Evolutionary conservation across 169 alveolate genomes (phyloP), one percentile per base, ranked within the genome.

Genomic region (Theileria annulata): DNA sequence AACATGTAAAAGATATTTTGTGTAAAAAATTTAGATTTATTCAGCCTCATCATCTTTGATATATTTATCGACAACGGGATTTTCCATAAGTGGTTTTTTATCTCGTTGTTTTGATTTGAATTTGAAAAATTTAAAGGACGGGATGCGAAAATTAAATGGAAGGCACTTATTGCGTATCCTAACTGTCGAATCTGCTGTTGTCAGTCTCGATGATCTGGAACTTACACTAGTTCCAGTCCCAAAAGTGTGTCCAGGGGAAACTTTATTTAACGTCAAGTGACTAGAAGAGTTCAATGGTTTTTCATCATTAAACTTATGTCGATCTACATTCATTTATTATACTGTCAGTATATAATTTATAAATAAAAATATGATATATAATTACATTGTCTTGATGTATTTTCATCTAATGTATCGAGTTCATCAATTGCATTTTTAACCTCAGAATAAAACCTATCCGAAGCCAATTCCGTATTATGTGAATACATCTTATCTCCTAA

Each of bases 321-420:
- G 51, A 21, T 63, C 71, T 63, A 35, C 47, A 33, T 31, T 12
- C 3, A 4, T 63, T 63, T 63, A 63, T 35, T 35, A 35, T 35
- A 35, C 47, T 35, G 47, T 35, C 8, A 35, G 8, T 35, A 35
- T 3, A 8, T 3, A 35, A 35, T 35, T 35, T 35, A 63, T 63
- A 17, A 35, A 35, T 23, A 35, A 63, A 30, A 3, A 21, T 47
- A 10, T 47, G 56, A 47, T 9, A 17, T 33, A 63, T 58, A 69
- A 70, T 60, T 49, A 69, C 77, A 69, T 69, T 69, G 60, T 42
- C 59, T 69, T 33, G 21, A 69, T 4, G 66, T 69, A 73, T 33
- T 27, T n/a, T 49, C 72, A n/a, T 69, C 77, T 23, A 69, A 28
- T 19, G 77, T 33, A 73, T 69, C 49, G 9, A 69, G 63, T 13